These are phyloP conservation scores for Myxozyma geophila DNA, from an alignment of 805 yeast genomes.

Conservation along the genomic window DNA sequence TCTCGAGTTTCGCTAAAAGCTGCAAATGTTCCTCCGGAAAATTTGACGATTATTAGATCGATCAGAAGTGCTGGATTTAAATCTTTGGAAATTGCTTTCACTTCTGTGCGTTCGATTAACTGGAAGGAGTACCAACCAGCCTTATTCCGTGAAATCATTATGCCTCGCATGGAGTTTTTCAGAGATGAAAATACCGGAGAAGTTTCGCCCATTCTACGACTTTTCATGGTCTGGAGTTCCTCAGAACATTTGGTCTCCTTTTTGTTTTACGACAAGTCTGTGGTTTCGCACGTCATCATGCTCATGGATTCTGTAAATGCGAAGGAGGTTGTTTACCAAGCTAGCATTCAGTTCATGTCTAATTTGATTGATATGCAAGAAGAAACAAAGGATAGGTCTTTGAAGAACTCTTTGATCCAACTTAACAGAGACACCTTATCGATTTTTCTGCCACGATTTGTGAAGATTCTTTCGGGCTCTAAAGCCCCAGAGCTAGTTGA, in stretches of 20 bases:
- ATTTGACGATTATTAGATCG: constrained; percentile 56
- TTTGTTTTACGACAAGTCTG: constrained; percentile 57
- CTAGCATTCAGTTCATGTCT: constrained; percentile 55
- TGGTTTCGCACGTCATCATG: constrained; percentile 61
- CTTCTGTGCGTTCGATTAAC: constrained; percentile 53
- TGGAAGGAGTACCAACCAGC: constrained; percentile 60
- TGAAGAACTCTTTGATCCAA: not conserved
- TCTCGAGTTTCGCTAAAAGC: constrained; percentile 18
- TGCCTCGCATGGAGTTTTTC: constrained; percentile 69
- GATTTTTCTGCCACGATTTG: constrained; percentile 27
- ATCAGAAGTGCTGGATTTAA: constrained; percentile 72
- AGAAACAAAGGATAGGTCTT: not conserved
- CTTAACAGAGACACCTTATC: constrained; percentile 3
- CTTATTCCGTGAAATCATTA: constrained; percentile 60
- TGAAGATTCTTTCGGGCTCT: constrained; percentile 13
- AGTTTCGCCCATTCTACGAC: constrained; percentile 73
- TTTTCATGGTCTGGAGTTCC: constrained; percentile 65
- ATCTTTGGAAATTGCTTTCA: constrained; percentile 62
- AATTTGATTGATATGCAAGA: constrained; percentile 25
- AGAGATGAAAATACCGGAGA: constrained; percentile 80
- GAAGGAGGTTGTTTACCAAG: constrained; percentile 69
- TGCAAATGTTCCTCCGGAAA: constrained; percentile 12
- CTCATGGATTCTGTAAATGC: constrained; percentile 58
- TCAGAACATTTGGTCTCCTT: constrained; percentile 54
- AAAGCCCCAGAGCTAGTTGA: constrained; percentile 16